These are phyloP conservation scores for Alternaria brassicicola DNA, from an alignment of 2,329 filamentous ascomycete species.

Conservation along the genomic window DNA sequence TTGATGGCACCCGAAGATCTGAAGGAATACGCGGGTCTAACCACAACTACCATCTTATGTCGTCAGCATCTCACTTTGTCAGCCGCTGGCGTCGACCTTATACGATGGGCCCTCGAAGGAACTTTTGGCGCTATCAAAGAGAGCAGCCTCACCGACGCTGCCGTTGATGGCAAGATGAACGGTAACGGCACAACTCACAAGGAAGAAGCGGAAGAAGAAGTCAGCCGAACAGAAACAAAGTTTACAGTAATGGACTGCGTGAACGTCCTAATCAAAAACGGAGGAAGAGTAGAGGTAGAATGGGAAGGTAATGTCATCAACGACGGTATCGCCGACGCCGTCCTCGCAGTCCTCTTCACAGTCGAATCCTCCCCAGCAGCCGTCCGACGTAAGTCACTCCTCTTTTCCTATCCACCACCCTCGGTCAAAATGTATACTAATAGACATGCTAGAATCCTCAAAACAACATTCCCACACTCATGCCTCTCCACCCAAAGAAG, in stretches of 20 bases:
- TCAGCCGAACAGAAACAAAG: conserved; percentile 59
- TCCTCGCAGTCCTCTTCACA: conserved; percentile 89
- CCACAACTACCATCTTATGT: conserved; percentile 91
- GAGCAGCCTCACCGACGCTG: conserved; percentile 35
- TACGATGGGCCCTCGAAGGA: conserved; percentile 91
- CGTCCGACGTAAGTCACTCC: conserved; percentile 73
- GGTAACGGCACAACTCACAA: conserved; percentile 47
- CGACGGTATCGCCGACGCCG: conserved; percentile 95
- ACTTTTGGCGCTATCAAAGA: conserved; percentile 82
- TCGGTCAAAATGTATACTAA: conserved; percentile 11
- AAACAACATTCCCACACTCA: conserved; percentile 42
- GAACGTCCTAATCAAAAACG: conserved; percentile 75
- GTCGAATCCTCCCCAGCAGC: conserved; percentile 94
- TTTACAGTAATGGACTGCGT: conserved; percentile 89
- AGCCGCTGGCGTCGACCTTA: conserved; percentile 86
- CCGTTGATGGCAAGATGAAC: conserved; percentile 43
- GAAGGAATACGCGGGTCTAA: conserved; percentile 94
- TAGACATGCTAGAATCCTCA: conserved; percentile 41
- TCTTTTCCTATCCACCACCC: conserved; percentile 9
- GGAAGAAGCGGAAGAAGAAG: conserved; percentile 70
- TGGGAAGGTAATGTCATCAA: conserved; percentile 99
- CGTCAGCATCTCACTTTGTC: conserved; percentile 87
- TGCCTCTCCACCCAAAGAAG: conserved; percentile 5
- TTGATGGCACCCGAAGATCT: conserved; percentile 97
- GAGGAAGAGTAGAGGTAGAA: conserved; percentile 85